Evolutionary conservation across 2,329 filamentous ascomycete species (phyloP).

Genomic region (Penicillium olsonii): DNA sequence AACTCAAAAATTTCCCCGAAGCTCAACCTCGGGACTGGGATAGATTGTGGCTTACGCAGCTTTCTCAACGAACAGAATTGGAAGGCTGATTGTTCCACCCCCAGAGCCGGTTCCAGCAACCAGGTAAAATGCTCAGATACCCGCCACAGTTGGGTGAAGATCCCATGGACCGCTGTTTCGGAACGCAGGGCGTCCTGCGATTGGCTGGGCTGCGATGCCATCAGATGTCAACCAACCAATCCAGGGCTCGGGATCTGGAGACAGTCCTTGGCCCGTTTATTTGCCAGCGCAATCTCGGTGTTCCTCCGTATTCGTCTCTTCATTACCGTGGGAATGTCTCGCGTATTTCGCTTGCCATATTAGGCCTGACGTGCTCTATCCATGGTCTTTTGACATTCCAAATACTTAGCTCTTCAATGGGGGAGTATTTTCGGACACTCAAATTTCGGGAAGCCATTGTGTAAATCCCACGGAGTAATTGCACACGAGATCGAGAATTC

Average conservation of each 20-base stretch:
- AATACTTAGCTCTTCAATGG: too few species aligned
- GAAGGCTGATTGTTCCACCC: conserved; percentile 3
- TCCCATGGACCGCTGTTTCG: conserved; percentile 4
- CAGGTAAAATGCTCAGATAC: conserved; percentile 14
- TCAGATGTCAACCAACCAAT: not conserved
- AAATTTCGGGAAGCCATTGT: too few species aligned
- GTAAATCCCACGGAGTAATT: too few species aligned
- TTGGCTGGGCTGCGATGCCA: conserved; percentile 10
- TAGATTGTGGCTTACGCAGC: not conserved
- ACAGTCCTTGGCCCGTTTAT: not conserved
- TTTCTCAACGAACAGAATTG: not conserved
- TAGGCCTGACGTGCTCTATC: too few species aligned
- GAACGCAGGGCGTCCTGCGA: not conserved
- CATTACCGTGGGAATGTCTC: too few species aligned
- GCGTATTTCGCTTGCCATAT: too few species aligned
- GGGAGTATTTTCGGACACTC: too few species aligned
- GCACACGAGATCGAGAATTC: too few species aligned
- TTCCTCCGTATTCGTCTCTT: not conserved
- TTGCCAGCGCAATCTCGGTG: not conserved
- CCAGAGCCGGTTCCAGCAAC: conserved; percentile 20
- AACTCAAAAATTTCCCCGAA: not conserved
- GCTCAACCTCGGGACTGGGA: too few species aligned
- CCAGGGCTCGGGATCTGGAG: not conserved
- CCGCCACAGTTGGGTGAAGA: conserved; percentile 1
- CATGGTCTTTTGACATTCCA: too few species aligned